These are phyloP conservation scores for Acanthamoeba lenticulata DNA, from an alignment of 208 protist species.

Conservation along the genomic window DNA sequence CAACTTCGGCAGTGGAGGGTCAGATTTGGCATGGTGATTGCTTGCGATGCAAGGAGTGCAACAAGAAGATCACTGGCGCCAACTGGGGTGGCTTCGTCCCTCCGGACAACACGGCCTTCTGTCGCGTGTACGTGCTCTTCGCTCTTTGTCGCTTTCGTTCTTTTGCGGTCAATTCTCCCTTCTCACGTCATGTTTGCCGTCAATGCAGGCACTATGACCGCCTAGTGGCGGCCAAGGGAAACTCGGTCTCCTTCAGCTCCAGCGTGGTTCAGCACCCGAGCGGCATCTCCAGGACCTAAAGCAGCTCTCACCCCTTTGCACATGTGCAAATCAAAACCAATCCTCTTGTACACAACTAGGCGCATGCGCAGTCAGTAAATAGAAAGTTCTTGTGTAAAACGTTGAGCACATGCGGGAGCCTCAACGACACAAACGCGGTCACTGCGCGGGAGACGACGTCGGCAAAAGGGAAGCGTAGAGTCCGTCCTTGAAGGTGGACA, in stretches of 20 bases:
- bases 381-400: too few relatives aligned
- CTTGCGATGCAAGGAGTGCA: constrained; percentile 54
- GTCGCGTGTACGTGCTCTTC: neutral
- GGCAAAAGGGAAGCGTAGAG: neutral
- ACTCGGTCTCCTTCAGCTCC: constrained; percentile 28
- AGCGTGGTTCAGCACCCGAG: constrained; percentile 25
- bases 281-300: constrained; percentile 46
- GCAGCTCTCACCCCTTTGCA: too few relatives aligned
- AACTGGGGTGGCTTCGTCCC: constrained; percentile 60
- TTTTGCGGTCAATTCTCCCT: too few relatives aligned
- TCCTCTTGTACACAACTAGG: too few relatives aligned
- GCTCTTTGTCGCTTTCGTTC: neutral
- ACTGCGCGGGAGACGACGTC: too few relatives aligned
- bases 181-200: neutral
- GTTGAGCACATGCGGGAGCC: too few relatives aligned
- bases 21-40: constrained; percentile 48
- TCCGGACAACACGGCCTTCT: constrained; percentile 31
- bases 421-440: too few relatives aligned
- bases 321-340: too few relatives aligned
- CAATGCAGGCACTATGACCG: constrained; percentile 47
- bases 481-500: constrained; percentile 24
- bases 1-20: constrained; percentile 46
- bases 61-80: constrained; percentile 42
- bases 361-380: too few relatives aligned
- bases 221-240: constrained; percentile 1